Evolutionary conservation across 306 rosid species (phyloP), one percentile per base, ranked within the genome.

Genomic region (Sesbania bispinosa): DNA sequence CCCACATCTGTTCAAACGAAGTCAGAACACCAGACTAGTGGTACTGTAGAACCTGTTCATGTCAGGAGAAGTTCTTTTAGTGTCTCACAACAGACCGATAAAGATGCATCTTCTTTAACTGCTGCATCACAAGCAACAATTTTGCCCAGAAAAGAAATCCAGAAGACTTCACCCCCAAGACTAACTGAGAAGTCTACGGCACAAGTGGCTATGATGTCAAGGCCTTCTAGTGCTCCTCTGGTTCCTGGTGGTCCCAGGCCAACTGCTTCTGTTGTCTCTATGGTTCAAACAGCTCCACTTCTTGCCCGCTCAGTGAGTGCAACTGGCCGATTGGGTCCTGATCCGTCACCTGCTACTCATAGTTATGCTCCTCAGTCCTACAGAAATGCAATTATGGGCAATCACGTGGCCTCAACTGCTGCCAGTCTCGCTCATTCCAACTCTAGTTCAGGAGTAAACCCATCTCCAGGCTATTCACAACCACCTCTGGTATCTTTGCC

Each of bases 181-280:
- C 72, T 84, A 42, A 64, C 84, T 41, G 97, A 86, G 68, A 91
- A 86, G 69, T 79, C 84, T 10, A 36, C 67, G 72, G 63, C 84
- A 14, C 95, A 84, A 78, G 77, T 67, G 23, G 77, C 92, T 59
- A 55, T 74, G 80, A 71, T 89, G 82, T 91, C 99, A 6, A 86
- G 97, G 73, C 97, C 99, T 54, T 95, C 99, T 35, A 95, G 86
- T 79, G 93, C 97, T 79, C 93, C 99, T 69, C 74, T 86, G 36
- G 85, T 77, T 76, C 97, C 96, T 53, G 96, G 89, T 32, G 93
- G 88, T 58, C 90, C 85, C 51, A 85, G 89, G 74, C 89, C 94
- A 62, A 52, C 87, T 61, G 87, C 91, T 21, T 79, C 96, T 3
- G 85, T 81, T 63, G 93, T 88, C 68, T 74, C 87, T 36, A 62